These are phyloP conservation scores for Lipomyces chichibuensis DNA, from an alignment of 805 yeast genomes.

Conservation along the genomic window DNA sequence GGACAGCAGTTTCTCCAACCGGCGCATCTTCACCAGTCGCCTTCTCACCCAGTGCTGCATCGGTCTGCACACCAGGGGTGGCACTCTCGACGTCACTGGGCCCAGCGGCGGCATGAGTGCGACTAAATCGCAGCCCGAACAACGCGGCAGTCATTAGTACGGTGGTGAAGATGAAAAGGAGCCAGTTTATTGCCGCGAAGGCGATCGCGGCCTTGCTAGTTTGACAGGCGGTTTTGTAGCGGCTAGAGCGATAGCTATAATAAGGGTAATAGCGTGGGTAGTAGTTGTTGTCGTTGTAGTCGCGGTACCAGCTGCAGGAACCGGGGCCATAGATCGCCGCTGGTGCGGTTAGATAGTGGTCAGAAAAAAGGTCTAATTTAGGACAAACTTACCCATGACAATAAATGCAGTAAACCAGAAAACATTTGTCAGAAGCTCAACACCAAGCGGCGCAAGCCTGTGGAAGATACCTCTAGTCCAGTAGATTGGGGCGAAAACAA, in stretches of 20 bases:
- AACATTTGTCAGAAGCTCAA: constrained; percentile 17
- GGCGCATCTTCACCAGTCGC: not conserved
- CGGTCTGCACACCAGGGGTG: constrained; percentile 49
- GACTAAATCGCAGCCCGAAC: constrained; percentile 40
- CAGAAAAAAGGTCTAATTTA: too few relatives aligned
- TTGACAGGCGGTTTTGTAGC: constrained; percentile 20
- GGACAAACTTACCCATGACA: constrained; percentile 11
- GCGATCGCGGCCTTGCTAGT: constrained; percentile 36
- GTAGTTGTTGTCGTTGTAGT: not conserved
- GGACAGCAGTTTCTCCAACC: not conserved
- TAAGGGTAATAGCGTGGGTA: not conserved
- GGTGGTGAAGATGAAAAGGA: constrained; percentile 15
- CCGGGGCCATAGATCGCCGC: constrained; percentile 1
- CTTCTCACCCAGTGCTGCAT: not conserved
- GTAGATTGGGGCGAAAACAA: constrained; percentile 1
- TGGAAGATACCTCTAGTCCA: not conserved
- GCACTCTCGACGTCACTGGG: constrained; percentile 68
- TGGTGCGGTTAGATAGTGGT: not conserved
- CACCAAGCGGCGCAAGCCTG: constrained; percentile 10
- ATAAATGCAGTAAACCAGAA: constrained; percentile 28
- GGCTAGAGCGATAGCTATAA: not conserved
- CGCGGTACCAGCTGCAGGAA: not conserved
- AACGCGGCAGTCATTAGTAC: constrained; percentile 5
- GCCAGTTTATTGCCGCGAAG: constrained; percentile 32
- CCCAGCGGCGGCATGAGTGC: constrained; percentile 85